phyloP scores from a whole-genome alignment of 441 rosid species.

The Melastoma candidum region DNA sequence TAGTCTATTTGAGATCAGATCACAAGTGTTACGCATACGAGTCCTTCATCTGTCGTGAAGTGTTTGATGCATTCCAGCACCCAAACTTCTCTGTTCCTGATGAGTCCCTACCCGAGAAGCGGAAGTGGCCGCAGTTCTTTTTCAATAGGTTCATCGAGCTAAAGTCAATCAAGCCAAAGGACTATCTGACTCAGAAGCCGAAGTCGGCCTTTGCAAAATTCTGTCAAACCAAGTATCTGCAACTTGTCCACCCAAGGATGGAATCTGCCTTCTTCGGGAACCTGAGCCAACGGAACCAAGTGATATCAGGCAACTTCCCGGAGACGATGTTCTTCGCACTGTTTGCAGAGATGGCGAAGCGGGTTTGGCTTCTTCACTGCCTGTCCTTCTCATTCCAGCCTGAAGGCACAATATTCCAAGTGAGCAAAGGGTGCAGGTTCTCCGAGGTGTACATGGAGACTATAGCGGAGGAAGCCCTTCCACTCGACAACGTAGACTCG shows the following conservation, averaged over 20 bases:
- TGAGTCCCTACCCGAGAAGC: conserved; percentile 28
- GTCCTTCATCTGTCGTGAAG: conserved; percentile 54
- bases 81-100: conserved; percentile 31
- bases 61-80: conserved; percentile 26
- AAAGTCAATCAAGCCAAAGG: conserved; percentile 7
- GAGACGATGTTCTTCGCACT: conserved; percentile 53
- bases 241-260: conserved; percentile 54
- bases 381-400: conserved; percentile 46
- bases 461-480: conserved; percentile 14
- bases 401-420: conserved; percentile 40
- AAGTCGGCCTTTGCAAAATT: conserved; percentile 41
- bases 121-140: conserved; percentile 16
- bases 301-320: conserved; percentile 46
- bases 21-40: conserved; percentile 70
- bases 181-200: conserved; percentile 8
- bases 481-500: conserved; percentile 2
- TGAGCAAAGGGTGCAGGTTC: conserved; percentile 39
- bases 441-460: conserved; percentile 48
- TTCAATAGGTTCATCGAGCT: conserved; percentile 9
- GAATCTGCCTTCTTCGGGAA: conserved; percentile 66
- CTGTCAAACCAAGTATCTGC: conserved; percentile 44
- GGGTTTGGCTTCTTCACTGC: conserved; percentile 61
- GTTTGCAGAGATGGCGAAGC: conserved; percentile 55
- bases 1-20: conserved; percentile 32
- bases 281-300: conserved; percentile 45